Evolutionary conservation across 768 basidiomycete species (phyloP).

Genomic region (Kwoniella newhampshirensis): DNA sequence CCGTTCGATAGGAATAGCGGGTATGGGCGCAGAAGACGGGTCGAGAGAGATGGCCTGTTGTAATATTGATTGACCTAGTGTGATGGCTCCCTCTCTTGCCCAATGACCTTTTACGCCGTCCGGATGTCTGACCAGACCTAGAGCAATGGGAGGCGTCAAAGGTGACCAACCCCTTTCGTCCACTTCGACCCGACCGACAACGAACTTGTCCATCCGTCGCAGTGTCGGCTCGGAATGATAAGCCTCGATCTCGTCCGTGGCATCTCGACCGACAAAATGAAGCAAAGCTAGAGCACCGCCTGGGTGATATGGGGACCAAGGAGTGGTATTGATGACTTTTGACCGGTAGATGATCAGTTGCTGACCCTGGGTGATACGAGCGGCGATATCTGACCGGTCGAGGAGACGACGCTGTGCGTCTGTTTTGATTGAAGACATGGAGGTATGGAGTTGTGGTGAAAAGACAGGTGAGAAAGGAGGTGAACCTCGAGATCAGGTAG

Average conservation of each 20-base stretch:
- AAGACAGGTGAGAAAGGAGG: neutral
- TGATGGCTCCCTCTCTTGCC: constrained; percentile 42
- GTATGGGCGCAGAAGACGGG: constrained; percentile 1
- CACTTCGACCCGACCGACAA: constrained; percentile 66
- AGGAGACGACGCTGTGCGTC: constrained; percentile 6
- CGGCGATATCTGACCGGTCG: constrained; percentile 57
- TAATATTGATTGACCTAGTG: constrained; percentile 20
- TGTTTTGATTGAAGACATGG: neutral
- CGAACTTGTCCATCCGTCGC: constrained; percentile 63
- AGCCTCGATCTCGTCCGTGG: constrained; percentile 89
- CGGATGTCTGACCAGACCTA: constrained; percentile 60
- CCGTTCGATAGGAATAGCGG: neutral
- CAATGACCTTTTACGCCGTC: constrained; percentile 44
- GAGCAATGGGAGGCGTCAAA: constrained; percentile 78
- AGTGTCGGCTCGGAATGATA: constrained; percentile 70
- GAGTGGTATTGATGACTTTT: constrained; percentile 53
- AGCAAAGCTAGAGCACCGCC: constrained; percentile 85
- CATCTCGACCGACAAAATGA: constrained; percentile 93
- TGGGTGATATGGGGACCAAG: constrained; percentile 83
- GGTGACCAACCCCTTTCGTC: constrained; percentile 53
- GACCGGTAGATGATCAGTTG: constrained; percentile 72
- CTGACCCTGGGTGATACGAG: constrained; percentile 72
- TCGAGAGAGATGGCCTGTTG: constrained; percentile 8
- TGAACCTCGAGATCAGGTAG: neutral
- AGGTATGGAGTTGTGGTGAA: neutral